Base-by-base conservation (phyloP, 176 grass and related monocot species). In the Rhynchospora breviuscula region DNA sequence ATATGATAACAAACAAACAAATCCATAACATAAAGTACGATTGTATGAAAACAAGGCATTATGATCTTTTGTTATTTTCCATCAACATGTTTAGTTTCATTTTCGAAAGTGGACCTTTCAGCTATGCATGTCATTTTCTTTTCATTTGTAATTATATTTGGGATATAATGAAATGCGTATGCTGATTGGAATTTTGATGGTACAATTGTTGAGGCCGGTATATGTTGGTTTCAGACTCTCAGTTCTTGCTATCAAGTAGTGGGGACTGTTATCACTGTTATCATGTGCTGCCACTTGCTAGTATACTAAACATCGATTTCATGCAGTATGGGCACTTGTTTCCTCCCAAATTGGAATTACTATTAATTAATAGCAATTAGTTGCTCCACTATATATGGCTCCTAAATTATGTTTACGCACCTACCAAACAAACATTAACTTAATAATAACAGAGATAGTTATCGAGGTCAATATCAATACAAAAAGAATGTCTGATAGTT, bases 361-460 rank as follows among this genome's bases (percentile, higher is more conserved):
- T 53, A 57, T 29, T 78, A 78, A 78, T 75, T 52, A 75, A 29
- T 51, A 73, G 70, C 46, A 72, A 52, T 23, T 52, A 51, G 45
- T 73, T 51, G 10, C 45, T 73, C 44, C 22, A 73, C 45, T 51
- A n/a, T n/a, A n/a, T n/a, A 11, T 21, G 6, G 6, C 19, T 14
- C 15, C 35, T 44, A 69, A 69, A 69, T 76, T 74, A 11, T 54
- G 21, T 75, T 77, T 31, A 13, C 8, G 49, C 15, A 77, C 22
- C 23, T 56, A 31, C 7, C 49, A 56, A 15, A 54, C 49, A 56
- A 15, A 54, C 10, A 77, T 77, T 6, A 52, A 14, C 13, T 33
- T 17, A 77, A 31, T 17, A 22, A 40, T 40, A 40, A 40, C 4
- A 75, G 7, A 10, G 25, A 54, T 17, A 74, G 10, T 52, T 56